Conservation (phyloP, 164 flowering plant species). For the Amborella trichopoda region DNA sequence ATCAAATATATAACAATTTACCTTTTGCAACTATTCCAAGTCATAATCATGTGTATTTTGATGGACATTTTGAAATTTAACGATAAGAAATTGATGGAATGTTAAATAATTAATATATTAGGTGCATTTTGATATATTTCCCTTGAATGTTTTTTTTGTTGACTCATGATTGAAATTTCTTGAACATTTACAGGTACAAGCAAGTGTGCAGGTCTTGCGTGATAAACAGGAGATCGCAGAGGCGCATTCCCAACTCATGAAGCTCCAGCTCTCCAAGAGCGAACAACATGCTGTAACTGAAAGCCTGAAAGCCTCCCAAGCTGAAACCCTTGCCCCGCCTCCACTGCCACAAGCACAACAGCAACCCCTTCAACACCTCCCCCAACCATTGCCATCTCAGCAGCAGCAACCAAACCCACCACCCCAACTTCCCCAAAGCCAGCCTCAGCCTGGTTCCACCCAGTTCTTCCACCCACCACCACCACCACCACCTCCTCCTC, state of each 20-base stretch:
- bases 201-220: constrained; percentile 47
- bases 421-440: constrained; percentile 23
- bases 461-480: constrained; percentile 17
- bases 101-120: no score
- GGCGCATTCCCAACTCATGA: constrained; percentile 50
- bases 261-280: constrained; percentile 44
- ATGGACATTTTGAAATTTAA: no score
- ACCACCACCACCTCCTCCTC: constrained; percentile 17
- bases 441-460: constrained; percentile 18
- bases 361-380: constrained; percentile 1
- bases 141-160: neutral
- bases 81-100: no score
- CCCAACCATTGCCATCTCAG: constrained; percentile 3
- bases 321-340: constrained; percentile 19
- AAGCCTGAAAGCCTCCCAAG: constrained; percentile 19
- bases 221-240: constrained; percentile 78
- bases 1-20: no score
- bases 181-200: constrained; percentile 50
- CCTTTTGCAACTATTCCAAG: no score
- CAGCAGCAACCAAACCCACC: constrained; percentile 29
- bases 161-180: neutral
- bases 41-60: no score
- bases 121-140: no score
- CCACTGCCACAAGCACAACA: constrained; percentile 1
- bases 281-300: constrained; percentile 27